Evolutionary conservation across 805 yeast species (phyloP), one percentile per base, ranked within the genome.

Genomic region (Sporopachydermia quercuum): DNA sequence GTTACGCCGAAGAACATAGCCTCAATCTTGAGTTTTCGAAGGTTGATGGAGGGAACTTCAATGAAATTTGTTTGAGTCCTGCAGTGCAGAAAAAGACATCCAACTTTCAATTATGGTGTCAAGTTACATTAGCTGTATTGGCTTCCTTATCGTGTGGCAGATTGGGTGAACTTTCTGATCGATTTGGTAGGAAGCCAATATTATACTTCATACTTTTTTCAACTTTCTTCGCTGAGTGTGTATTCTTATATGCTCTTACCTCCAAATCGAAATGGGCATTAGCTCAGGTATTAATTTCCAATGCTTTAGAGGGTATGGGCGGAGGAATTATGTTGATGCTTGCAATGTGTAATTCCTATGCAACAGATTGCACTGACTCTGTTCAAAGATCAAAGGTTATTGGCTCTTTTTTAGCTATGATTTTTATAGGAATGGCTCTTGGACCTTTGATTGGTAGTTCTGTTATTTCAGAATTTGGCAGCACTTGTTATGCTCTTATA

Each of bases 281-380:
- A 8, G 37, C 42, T 38, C 40, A 57, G 18, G 62, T 74, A 44
- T 54, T 79, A 1, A 23, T 65, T 0, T 58, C 71, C 2, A 66
- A 66, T 11, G 42, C 68, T 1, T 27, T 78, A 1, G 66, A 65
- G 19, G 65, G 74, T 17, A 39, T 68, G 3, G 70, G 77, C n/a
- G 95, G 95, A 16, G 79, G 85, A 0, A 38, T 68, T 5, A 56
- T 73, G 43, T 65, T 76, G 4, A 49, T 77, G 23, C 49, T 79
- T 39, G 71, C 78, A 5, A 58, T 79, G 19, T 60, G 74, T 8
- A 77, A 77, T 51, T 72, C 87, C 43, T 85, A 83, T 51, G 66
- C 81, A 14, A 64, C 84, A 3, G 95, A 85, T 58, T 74, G 83
- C 34, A 76, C 76, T 4, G 78, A 75, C 15, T 69, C 82, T 1